These are phyloP conservation scores for Euphorbia pulcherrima DNA, from an alignment of 345 rosid genomes.

Conservation along the genomic window DNA sequence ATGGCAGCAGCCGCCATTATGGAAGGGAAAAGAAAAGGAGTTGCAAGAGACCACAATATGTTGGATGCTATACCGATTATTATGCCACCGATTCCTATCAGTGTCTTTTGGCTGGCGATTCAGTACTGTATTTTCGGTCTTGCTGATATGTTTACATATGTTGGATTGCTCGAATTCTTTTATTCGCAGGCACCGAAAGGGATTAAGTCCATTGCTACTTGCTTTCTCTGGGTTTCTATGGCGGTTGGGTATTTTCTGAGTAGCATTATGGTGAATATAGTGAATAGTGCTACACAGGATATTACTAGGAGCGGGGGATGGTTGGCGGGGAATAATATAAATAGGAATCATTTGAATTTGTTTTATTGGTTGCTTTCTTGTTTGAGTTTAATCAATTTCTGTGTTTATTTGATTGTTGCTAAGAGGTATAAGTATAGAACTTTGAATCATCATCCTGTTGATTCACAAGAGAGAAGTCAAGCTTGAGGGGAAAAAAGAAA, in stretches of 20 bases:
- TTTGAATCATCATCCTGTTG: slow-evolving; percentile 5
- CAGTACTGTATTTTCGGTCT: slow-evolving; percentile 58
- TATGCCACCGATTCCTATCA: slow-evolving; percentile 49
- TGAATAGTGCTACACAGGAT: slow-evolving; percentile 33
- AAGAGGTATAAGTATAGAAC: slow-evolving; percentile 44
- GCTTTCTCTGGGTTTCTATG: slow-evolving; percentile 56
- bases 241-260: slow-evolving; percentile 53
- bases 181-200: slow-evolving; percentile 52
- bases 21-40: slow-evolving; percentile 47
- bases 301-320: slow-evolving; percentile 43
- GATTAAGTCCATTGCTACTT: slow-evolving; percentile 42
- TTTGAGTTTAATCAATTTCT: slow-evolving; percentile 48
- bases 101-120: slow-evolving; percentile 48
- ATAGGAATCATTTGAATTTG: slow-evolving; percentile 51
- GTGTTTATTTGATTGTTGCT: slow-evolving; percentile 38
- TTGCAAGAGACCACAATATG: slow-evolving; percentile 45
- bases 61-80: slow-evolving; percentile 38
- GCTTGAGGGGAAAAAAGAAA: neutral
- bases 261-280: slow-evolving; percentile 41
- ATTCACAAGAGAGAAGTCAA: neutral
- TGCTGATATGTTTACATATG: slow-evolving; percentile 52
- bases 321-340: slow-evolving; percentile 57
- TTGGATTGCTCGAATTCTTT: slow-evolving; percentile 55
- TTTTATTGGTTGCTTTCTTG: slow-evolving; percentile 46
- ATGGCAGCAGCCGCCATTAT: slow-evolving; percentile 46